Base-by-base conservation (phyloP, 2,329 filamentous ascomycete genomes). In the Colletotrichum chrysophilum region DNA sequence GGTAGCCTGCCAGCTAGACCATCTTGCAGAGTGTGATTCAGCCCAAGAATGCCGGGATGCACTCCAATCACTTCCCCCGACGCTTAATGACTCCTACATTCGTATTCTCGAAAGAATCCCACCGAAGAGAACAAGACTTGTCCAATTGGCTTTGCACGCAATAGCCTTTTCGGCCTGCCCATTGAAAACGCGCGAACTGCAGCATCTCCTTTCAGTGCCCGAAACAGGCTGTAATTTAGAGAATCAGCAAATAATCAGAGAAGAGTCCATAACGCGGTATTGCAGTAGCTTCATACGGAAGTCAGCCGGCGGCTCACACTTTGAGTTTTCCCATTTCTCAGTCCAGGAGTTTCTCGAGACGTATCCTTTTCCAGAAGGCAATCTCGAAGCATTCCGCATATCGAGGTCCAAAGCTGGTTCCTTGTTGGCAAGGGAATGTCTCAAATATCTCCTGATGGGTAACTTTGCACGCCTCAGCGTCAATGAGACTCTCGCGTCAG, bases 1-100 rank as follows among this genome's bases (percentile, higher is more conserved):
- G 71, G 71, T 74, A 2, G 60, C 71, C 3, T 74, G 71, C n/a
- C 71, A 74, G 26, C 16, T 74, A 3, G 71, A 74, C n/a, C 60
- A 74, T n/a, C 61, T 74, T 1, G 48, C 18, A 14, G 3, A 28
- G 1, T 71, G 66, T 24, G n/a, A 28, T 6, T 70, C 66, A 1
- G 71, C 65, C 9, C 24, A 71, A 12, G 3, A 70, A 14, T 70
- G 71, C 13, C 60, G 60, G 0, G 43, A 65, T 3, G 66, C 71
- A 7, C 43, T 74, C 7, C 48, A 18, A 3, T 14, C 16, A 2
- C 48, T 74, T 2, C 71, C 71, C 4, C 71, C 71, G 0, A 32
- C 14, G 7, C 58, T 74, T 0, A 14, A 56, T n/a, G 66, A 58
- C 1, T 66, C 32, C 2, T 74, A 74, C 5, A 14, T 28, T 1